These are phyloP conservation scores for Fusarium sulawesiense DNA, from an alignment of 2,329 filamentous ascomycete species.

Conservation along the genomic window DNA sequence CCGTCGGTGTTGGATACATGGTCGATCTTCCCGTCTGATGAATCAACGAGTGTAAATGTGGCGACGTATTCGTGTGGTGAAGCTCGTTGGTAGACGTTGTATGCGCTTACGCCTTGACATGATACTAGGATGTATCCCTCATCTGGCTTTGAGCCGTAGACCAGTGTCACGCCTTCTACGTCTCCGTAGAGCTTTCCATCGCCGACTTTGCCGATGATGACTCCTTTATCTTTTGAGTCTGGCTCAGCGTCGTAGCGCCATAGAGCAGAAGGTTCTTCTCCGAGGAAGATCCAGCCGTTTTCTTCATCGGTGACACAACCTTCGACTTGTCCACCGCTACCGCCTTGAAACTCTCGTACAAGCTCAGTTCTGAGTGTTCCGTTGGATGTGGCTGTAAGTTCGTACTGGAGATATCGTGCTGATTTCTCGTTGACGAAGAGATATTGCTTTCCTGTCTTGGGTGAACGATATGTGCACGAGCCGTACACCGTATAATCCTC, in stretches of 20 bases:
- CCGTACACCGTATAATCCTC: constrained; percentile 62
- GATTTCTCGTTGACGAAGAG: constrained; percentile 67
- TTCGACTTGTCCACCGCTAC: constrained; percentile 64
- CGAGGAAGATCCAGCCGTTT: constrained; percentile 62
- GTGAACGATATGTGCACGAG: constrained; percentile 63
- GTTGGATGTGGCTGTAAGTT: constrained; percentile 55
- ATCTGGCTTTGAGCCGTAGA: constrained; percentile 57
- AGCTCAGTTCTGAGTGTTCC: constrained; percentile 59
- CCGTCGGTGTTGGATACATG: constrained; percentile 66
- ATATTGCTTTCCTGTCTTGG: constrained; percentile 60
- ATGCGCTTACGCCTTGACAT: constrained; percentile 64
- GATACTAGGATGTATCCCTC: constrained; percentile 64
- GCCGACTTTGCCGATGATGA: constrained; percentile 56
- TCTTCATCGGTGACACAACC: constrained; percentile 65
- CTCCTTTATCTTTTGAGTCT: constrained; percentile 50
- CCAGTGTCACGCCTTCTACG: constrained; percentile 64
- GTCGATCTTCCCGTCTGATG: constrained; percentile 57
- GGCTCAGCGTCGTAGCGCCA: constrained; percentile 66
- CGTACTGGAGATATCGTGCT: constrained; percentile 65
- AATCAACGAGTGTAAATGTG: constrained; percentile 60
- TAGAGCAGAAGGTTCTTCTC: constrained; percentile 63
- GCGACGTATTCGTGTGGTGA: constrained; percentile 61
- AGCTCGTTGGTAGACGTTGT: constrained; percentile 62
- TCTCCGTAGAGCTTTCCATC: constrained; percentile 62
- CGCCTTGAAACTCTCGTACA: constrained; percentile 63